Base-by-base conservation (phyloP, 1,284 basidiomycete genomes). In the Ustilago curta region DNA sequence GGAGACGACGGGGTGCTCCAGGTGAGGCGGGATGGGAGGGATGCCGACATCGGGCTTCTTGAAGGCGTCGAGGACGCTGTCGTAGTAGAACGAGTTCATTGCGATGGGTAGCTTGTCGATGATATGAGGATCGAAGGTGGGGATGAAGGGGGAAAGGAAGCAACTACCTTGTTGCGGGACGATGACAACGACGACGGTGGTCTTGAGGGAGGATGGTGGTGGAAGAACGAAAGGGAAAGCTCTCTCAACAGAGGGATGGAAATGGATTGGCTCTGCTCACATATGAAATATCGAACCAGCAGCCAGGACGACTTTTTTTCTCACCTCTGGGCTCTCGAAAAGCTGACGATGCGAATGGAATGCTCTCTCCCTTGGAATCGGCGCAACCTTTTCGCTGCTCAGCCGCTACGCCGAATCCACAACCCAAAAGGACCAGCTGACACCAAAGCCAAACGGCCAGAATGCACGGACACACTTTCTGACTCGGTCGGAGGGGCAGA, bases 51-150 rank as follows among this genome's bases (percentile, higher is more conserved):
- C 65, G 55, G 69, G 69, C 69, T 62, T 66, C 64, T 71, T 68
- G 69, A 71, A 68, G 32, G 73, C 73, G 58, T 64, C 68, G 23
- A 71, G 60, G 61, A 76, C 73, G 69, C 60, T 64, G 65, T 76
- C 73, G 59, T 68, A 76, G 69, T 76, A 72, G 73, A 72, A 76
- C 51, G 73, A 68, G 69, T 76, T 76, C 73, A 76, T 76, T 47
- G 12, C 32, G 39, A 16, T 8, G 2, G n/a, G 14, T 7, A 49
- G 53, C 1, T 21, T 21, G 23, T 45, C 7, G 27, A 27, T 27
- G 27, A 7, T 4, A 7, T 27, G 27, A 4, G 3, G 27, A 4
- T 27, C 27, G 27, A 27, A 27, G 42, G 32, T 37, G 37, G 27
- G 29, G 44, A 14, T 27, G 3, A 32, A 14, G 21, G 21, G 14